These are phyloP conservation scores for Cytospora paraplurivora DNA, from an alignment of 2,329 filamentous ascomycete species.

Conservation along the genomic window DNA sequence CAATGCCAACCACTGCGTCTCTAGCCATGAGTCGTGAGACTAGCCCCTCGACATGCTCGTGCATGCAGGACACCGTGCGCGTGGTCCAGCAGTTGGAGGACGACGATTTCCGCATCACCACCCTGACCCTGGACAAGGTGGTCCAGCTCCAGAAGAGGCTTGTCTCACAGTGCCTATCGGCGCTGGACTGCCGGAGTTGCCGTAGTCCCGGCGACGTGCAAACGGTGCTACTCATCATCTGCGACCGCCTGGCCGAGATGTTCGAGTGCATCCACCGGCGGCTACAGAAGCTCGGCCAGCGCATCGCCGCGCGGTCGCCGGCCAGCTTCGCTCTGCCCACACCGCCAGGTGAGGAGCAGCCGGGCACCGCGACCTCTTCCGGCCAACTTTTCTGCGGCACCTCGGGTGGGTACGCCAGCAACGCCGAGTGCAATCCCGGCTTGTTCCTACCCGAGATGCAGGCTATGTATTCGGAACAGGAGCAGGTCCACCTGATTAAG, in stretches of 20 bases:
- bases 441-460: constrained; percentile 35
- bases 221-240: constrained; percentile 29
- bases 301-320: constrained; percentile 3
- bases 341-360: neutral
- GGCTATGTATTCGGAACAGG: constrained; percentile 35
- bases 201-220: constrained; percentile 24
- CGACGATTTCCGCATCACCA: constrained; percentile 35
- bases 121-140: constrained; percentile 35
- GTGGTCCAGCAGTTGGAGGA: constrained; percentile 37
- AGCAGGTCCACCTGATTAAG: constrained; percentile 37
- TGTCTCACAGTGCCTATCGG: constrained; percentile 35
- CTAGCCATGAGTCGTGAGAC: neutral
- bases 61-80: constrained; percentile 32
- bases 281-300: constrained; percentile 23
- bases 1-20: neutral
- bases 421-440: constrained; percentile 31
- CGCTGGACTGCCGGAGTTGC: constrained; percentile 34
- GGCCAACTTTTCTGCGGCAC: constrained; percentile 6
- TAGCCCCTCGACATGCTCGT: constrained; percentile 29
- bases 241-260: constrained; percentile 36
- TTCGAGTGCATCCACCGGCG: constrained; percentile 34
- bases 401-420: constrained; percentile 4
- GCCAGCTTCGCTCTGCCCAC: constrained; percentile 20
- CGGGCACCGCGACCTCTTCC: neutral
- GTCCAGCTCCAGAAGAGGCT: constrained; percentile 38